Conservation (phyloP, 495 filamentous ascomycete species). For the Acidiella bohemica region DNA sequence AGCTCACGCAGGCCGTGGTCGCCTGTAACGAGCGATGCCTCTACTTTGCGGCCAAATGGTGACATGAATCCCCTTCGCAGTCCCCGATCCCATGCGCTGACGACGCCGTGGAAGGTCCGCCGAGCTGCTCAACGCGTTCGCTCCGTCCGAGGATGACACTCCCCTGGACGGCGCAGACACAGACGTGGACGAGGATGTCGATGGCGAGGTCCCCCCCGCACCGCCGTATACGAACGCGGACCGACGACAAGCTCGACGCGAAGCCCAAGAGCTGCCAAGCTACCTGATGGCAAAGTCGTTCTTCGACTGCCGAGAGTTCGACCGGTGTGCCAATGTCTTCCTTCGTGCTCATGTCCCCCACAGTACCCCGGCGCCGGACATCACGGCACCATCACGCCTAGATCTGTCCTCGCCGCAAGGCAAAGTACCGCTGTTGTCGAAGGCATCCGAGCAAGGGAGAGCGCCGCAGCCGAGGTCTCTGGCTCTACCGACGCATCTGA, state of each 20-base stretch:
- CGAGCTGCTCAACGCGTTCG: conserved; percentile 77
- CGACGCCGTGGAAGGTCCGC: conserved; percentile 54
- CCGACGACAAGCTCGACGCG: conserved; percentile 60
- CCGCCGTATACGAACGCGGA: conserved; percentile 31
- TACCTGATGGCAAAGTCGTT: conserved; percentile 89
- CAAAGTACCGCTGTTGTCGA: neutral
- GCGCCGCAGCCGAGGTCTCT: conserved; percentile 29
- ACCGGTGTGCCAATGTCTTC: conserved; percentile 85
- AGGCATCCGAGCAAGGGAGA: conserved; percentile 15
- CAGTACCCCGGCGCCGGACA: conserved; percentile 31
- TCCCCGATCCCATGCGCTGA: conserved; percentile 6
- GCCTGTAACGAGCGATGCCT: conserved; percentile 91
- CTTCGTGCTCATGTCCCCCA: conserved; percentile 55
- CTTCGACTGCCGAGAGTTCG: conserved; percentile 91
- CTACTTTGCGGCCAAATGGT: conserved; percentile 97
- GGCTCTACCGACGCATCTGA: conserved; percentile 38
- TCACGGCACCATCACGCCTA: conserved; percentile 1
- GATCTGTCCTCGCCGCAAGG: conserved; percentile 15
- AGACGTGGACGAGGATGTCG: conserved; percentile 46
- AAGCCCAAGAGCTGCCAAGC: conserved; percentile 63
- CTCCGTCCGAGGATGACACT: conserved; percentile 29
- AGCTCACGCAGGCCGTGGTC: conserved; percentile 68
- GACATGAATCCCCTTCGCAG: neutral
- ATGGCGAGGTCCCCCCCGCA: conserved; percentile 23
- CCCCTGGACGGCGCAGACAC: conserved; percentile 28